Base-by-base conservation (phyloP, 2,329 filamentous ascomycete species). In the Acrodontium crateriforme region DNA sequence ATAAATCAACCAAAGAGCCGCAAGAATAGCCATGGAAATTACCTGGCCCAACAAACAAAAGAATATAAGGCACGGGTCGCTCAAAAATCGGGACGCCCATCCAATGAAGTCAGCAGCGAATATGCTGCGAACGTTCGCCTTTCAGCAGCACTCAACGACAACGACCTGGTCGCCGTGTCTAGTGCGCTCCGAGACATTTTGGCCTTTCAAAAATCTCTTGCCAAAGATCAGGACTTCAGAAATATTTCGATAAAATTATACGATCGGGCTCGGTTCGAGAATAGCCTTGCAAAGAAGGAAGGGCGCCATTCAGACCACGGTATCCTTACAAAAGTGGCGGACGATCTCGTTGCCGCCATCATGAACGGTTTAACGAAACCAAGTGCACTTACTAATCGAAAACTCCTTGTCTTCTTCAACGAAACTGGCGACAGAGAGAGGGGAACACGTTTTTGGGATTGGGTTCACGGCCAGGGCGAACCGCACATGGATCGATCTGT, bases 391-490 rank as follows among this genome's bases (percentile, higher is more conserved):
- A 52, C 61, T 25, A 52, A 56, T 37, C 36, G 64, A n/a, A 61
- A 65, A 37, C 38, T 67, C 10, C 44, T 69, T 17, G 52, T 52
- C 17, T 53, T 60, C 24, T 60, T 58, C 44, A 65, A 62, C 34
- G 58, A 64, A 35, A 45, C 50, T 17, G 47, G 50, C n/a, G 48
- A 51, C 20, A 27, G 33, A n/a, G 39, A 39, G 20, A 27, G 30
- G n/a, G 46, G 44, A 7, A 18, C 40, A 4, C 40, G 46, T 2
- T 61, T 67, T 35, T 69, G 64, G 64, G 38, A 47, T 12, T 67
- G 62, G 62, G 48, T 68, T 9, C 37, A 49, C 14, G 31, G 42
- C 3, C 56, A 63, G 36, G 53, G 56, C 25, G 54, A 62, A 11
- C 42, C 46, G 4, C 53, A 54, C 27, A 50, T 63, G 7, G 54